These are phyloP conservation scores for Colletotrichum cuscutae DNA, from an alignment of 2,329 filamentous ascomycete species.

Conservation along the genomic window DNA sequence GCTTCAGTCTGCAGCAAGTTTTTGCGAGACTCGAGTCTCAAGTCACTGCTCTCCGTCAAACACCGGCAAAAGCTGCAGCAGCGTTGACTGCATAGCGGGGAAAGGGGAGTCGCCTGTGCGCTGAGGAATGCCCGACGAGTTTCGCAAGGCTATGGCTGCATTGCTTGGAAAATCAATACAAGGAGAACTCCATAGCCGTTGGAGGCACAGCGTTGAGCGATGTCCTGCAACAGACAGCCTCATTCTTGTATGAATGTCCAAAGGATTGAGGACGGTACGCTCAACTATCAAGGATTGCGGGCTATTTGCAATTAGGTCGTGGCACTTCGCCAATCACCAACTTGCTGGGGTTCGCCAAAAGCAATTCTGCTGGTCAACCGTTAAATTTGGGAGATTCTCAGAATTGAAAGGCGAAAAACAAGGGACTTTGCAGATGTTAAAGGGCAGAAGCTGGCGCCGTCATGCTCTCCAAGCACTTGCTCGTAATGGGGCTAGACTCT, in stretches of 20 bases:
- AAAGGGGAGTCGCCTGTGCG: neutral
- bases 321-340: neutral
- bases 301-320: neutral
- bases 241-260: neutral
- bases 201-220: neutral
- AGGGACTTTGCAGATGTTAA: too few relatives aligned
- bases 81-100: neutral
- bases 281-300: neutral
- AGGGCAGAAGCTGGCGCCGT: too few relatives aligned
- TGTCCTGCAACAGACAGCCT: neutral
- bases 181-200: neutral
- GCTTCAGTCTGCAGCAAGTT: neutral
- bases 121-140: neutral
- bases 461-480: too few relatives aligned
- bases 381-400: too few relatives aligned
- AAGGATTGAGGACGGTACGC: neutral
- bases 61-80: constrained; percentile 11
- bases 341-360: neutral
- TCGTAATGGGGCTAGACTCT: neutral
- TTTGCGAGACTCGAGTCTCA: neutral
- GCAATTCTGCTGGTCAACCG: too few relatives aligned
- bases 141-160: constrained; percentile 8
- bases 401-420: too few relatives aligned
- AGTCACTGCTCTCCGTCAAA: neutral
- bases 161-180: neutral